Evolutionary conservation across 768 basidiomycete genomes (phyloP).

Genomic region (Macrolepiota fuliginosa): DNA sequence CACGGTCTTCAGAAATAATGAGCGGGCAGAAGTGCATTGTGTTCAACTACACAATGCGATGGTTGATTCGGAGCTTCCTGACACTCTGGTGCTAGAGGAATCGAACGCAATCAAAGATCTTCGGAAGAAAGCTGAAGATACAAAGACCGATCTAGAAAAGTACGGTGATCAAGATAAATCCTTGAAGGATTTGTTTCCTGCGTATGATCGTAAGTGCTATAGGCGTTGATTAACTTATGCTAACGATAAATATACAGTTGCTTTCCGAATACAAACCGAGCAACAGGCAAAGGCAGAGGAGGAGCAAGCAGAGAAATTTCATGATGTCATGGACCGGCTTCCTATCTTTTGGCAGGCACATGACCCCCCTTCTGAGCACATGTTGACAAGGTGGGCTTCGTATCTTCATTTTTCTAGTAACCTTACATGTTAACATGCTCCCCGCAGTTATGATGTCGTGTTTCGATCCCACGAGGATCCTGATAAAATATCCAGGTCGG

Average conservation of each 20-base stretch:
- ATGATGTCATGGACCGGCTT: conserved; percentile 51
- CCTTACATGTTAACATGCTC: neutral
- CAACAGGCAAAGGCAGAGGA: conserved; percentile 27
- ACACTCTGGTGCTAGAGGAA: conserved; percentile 31
- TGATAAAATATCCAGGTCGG: conserved; percentile 37
- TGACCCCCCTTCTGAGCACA: conserved; percentile 45
- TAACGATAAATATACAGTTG: conserved; percentile 26
- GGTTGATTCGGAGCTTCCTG: conserved; percentile 12
- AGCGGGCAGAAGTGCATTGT: conserved; percentile 43
- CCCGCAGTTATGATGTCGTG: conserved; percentile 58
- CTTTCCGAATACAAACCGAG: conserved; percentile 32
- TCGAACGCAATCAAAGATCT: conserved; percentile 37
- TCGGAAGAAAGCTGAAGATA: conserved; percentile 21
- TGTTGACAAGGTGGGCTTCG: conserved; percentile 57
- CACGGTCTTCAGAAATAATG: conserved; percentile 43
- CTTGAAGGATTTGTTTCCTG: conserved; percentile 46
- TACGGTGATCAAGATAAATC: conserved; percentile 42
- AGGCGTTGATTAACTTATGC: neutral
- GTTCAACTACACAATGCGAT: conserved; percentile 31
- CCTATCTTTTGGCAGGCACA: conserved; percentile 54
- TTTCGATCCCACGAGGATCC: conserved; percentile 54
- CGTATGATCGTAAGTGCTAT: conserved; percentile 52
- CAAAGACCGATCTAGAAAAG: conserved; percentile 37
- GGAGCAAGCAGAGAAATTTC: conserved; percentile 36
- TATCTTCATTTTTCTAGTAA: neutral